A percentile compares a stretch with the other conserved stretches of the same genome.
Conservation (phyloP, 2,329 filamentous ascomycete species). For the Xylaria sp. region DNA sequence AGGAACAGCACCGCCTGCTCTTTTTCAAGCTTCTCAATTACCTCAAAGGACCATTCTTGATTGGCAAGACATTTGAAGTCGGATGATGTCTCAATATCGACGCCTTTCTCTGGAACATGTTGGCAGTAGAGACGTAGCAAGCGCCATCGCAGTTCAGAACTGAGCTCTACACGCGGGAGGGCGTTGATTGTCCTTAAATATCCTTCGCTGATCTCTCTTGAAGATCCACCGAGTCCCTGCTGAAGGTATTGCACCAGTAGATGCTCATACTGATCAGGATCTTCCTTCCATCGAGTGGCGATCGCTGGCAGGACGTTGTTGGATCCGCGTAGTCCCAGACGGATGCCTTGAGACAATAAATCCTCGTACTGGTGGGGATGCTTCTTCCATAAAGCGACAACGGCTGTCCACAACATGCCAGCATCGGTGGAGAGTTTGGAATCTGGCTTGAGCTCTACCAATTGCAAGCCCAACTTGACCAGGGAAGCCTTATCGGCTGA, state of each 20-base stretch:
- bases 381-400: constrained; percentile 28
- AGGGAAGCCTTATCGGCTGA: constrained; percentile 24
- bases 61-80: constrained; percentile 30
- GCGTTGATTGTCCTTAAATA: constrained; percentile 14
- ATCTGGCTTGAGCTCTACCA: constrained; percentile 26
- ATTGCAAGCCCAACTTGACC: constrained; percentile 27
- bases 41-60: constrained; percentile 30
- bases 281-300: constrained; percentile 28
- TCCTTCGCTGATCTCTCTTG: constrained; percentile 11
- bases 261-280: constrained; percentile 24
- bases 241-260: constrained; percentile 25
- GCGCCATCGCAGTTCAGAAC: constrained; percentile 29
- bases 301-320: constrained; percentile 12
- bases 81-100: constrained; percentile 31
- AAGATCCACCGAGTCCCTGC: constrained; percentile 25
- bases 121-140: constrained; percentile 35
- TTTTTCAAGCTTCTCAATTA: constrained; percentile 23
- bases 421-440: constrained; percentile 15
- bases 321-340: constrained; percentile 17
- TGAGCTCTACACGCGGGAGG: constrained; percentile 1
- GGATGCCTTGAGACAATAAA: constrained; percentile 21
- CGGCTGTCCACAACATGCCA: constrained; percentile 5
- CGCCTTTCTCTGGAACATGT: constrained; percentile 29
- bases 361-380: constrained; percentile 22
- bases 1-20: constrained; percentile 22